Base-by-base conservation (phyloP, 1,139 yeast genomes). In the Kodamaea ohmeri region DNA sequence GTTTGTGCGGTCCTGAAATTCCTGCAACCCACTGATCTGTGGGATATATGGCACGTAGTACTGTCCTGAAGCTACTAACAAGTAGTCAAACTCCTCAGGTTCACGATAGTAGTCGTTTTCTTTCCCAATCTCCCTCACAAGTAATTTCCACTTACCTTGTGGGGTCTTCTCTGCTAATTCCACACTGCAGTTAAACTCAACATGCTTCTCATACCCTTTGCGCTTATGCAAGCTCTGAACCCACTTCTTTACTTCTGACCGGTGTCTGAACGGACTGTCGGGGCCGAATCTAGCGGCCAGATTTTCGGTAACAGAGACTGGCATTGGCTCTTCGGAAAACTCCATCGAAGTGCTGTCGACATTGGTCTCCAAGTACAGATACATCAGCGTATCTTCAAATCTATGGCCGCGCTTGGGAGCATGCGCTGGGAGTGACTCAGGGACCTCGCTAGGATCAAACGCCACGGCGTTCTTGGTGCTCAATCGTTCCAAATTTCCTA, bases 1-100 rank as follows among this genome's bases (percentile, higher is more conserved):
- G 39, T 31, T 31, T 28, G 27, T 71, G 11, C 37, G 33, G 21
- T 42, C 46, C 39, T 57, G 59, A 73, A 75, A 73, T n/a, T 63
- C 58, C 18, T 58, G 46, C 12, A 73, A 50, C 1, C 79, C 78
- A 1, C 55, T 52, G 4, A 69, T 65, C 8, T 58, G 56, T 1
- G 80, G 80, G 26, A 72, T 60, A 40, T 48, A 67, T 0, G 80
- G 78, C 4, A 56, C 51, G 37, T 66, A 68, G 44, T 64, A 70
- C 53, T 73, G 78, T 3, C 80, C 80, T 40, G 66, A 70, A 4
- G 77, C 75, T 8, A 73, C 59, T 30, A 72, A 51, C 13, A 73
- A 63, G 13, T 67, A 69, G 48, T 74, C 78, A 48, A 67, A 73
- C 9, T 38, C 39, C 32, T 50, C 49, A n/a, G 28, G 30, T 22